Evolutionary conservation across 805 yeast genomes (phyloP).

Genomic region (Yueomyces sp.): DNA sequence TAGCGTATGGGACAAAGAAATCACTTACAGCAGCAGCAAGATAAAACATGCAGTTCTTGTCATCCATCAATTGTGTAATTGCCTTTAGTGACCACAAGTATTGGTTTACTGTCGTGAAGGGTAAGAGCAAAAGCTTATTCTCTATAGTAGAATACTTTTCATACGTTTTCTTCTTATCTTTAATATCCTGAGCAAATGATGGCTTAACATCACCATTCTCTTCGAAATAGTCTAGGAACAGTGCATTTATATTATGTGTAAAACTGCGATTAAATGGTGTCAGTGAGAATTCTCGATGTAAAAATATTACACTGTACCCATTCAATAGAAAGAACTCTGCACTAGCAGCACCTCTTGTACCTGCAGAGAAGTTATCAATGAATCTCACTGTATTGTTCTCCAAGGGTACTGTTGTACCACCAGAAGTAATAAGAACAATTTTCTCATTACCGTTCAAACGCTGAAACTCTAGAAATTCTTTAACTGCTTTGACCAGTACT

Average conservation of each 20-base stretch:
- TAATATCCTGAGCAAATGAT: constrained; percentile 45
- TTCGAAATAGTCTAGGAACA: constrained; percentile 75
- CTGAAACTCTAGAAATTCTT: constrained; percentile 50
- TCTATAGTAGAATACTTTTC: constrained; percentile 18
- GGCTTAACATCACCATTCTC: constrained; percentile 45
- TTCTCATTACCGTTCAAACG: constrained; percentile 27
- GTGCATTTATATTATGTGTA: constrained; percentile 61
- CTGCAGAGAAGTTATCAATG: constrained; percentile 94
- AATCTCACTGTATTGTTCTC: constrained; percentile 95
- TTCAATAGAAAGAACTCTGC: constrained; percentile 80
- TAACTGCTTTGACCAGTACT: constrained; percentile 42
- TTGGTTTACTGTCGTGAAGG: constrained; percentile 92
- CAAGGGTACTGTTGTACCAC: constrained; percentile 96
- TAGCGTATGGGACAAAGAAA: constrained; percentile 77
- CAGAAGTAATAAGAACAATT: constrained; percentile 79
- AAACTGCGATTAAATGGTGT: constrained; percentile 88
- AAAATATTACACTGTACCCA: constrained; percentile 85
- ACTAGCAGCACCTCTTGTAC: constrained; percentile 93
- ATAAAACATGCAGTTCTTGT: constrained; percentile 59
- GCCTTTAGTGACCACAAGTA: constrained; percentile 72
- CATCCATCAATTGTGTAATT: constrained; percentile 46
- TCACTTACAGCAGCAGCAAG: constrained; percentile 98
- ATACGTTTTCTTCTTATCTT: constrained; percentile 37
- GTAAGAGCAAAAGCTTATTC: constrained; percentile 41
- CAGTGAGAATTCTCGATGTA: constrained; percentile 84